Evolutionary conservation across 495 filamentous ascomycete species (phyloP).

Genomic region (Sabuloglossum arenarium): DNA sequence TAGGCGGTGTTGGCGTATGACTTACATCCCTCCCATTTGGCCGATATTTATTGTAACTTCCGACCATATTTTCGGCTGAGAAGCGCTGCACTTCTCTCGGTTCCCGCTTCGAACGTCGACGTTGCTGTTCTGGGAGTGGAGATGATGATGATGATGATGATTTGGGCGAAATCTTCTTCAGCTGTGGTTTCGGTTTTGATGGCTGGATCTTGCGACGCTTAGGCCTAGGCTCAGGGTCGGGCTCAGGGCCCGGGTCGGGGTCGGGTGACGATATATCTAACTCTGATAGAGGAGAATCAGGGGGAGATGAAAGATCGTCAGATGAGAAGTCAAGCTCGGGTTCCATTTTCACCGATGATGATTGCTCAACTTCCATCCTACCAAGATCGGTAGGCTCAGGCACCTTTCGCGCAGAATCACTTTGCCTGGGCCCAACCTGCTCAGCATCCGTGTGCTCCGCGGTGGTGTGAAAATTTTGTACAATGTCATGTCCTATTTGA

Average conservation of each 20-base stretch:
- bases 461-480: neutral
- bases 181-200: neutral
- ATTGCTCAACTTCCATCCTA: neutral
- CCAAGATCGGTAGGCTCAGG: neutral
- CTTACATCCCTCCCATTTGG: neutral
- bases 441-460: neutral
- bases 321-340: neutral
- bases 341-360: neutral
- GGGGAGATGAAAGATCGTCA: slow-evolving; percentile 1
- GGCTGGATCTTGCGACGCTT: too few relatives aligned
- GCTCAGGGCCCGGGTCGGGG: neutral
- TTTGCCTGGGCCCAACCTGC: neutral
- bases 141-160: neutral
- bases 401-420: neutral
- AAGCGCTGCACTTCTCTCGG: neutral
- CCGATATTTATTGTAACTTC: neutral
- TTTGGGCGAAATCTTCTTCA: neutral
- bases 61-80: neutral
- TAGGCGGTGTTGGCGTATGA: neutral
- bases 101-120: neutral
- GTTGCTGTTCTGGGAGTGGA: neutral
- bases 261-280: neutral
- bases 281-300: neutral
- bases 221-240: neutral
- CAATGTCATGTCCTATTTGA: neutral